Conservation (phyloP, 768 basidiomycete species). For the Termitomyces sp. region DNA sequence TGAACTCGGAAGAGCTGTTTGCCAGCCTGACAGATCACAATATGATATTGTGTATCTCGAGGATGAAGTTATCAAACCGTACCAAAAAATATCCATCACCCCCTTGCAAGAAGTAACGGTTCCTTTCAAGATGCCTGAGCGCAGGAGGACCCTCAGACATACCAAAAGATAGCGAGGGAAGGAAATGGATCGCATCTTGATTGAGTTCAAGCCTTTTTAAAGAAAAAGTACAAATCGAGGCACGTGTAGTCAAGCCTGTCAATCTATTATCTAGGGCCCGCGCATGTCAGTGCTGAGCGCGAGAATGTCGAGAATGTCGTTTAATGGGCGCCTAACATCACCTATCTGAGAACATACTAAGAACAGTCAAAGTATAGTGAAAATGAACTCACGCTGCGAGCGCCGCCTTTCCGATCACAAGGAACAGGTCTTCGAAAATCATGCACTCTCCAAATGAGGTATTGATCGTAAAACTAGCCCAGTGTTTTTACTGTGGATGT, state of each 20-base stretch:
- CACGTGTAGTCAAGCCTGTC: background rate
- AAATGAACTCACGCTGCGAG: background rate
- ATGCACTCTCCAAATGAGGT: background rate
- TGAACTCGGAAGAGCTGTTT: constrained; percentile 51
- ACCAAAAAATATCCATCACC: constrained; percentile 40
- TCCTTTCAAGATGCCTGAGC: constrained; percentile 11
- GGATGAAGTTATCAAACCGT: constrained; percentile 10
- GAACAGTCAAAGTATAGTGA: background rate
- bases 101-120: constrained; percentile 13
- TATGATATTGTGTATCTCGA: background rate
- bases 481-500: background rate
- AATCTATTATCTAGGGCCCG: background rate
- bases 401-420: background rate
- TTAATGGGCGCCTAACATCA: background rate
- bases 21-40: constrained; percentile 36
- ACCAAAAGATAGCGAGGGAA: background rate
- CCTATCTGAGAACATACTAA: background rate
- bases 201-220: background rate
- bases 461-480: background rate
- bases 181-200: background rate
- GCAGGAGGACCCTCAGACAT: background rate
- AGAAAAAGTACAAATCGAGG: too few relatives aligned
- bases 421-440: background rate
- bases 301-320: background rate
- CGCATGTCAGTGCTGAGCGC: background rate